Evolutionary conservation across 78 protist genomes (phyloP).

Genomic region (Dictyostelium purpureum): DNA sequence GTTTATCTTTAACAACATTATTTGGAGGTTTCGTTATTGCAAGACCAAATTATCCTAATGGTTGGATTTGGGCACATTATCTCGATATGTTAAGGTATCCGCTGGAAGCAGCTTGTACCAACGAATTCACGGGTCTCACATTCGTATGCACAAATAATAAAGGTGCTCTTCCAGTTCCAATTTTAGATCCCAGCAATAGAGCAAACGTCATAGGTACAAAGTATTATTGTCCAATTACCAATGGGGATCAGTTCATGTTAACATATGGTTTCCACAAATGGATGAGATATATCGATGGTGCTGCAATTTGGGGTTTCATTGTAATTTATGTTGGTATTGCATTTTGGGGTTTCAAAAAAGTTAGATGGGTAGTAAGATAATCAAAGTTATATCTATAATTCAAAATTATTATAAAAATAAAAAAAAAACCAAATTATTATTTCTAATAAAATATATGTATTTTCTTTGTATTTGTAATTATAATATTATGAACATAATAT

Average conservation of each 20-base stretch:
- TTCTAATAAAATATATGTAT: no score
- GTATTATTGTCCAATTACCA: constrained; percentile 51
- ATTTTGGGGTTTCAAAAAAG: constrained; percentile 7
- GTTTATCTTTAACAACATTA: constrained; percentile 30
- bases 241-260: constrained; percentile 31
- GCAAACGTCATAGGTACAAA: background rate
- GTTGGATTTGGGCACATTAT: constrained; percentile 35
- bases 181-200: background rate
- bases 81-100: constrained; percentile 56
- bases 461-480: no score
- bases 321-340: background rate
- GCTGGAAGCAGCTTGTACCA: constrained; percentile 29
- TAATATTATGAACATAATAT: no score
- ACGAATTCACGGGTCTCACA: constrained; percentile 22
- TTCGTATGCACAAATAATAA: constrained; percentile 46
- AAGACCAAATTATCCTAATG: constrained; percentile 37
- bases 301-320: background rate
- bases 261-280: constrained; percentile 20
- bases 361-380: constrained; percentile 10
- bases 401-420: no score
- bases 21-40: constrained; percentile 80
- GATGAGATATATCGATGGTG: constrained; percentile 17
- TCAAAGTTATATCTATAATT: no score
- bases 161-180: constrained; percentile 30
- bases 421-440: no score